Conservation (phyloP, 192 early-diverging fungal genomes). For the Backusella parvicylindrica region DNA sequence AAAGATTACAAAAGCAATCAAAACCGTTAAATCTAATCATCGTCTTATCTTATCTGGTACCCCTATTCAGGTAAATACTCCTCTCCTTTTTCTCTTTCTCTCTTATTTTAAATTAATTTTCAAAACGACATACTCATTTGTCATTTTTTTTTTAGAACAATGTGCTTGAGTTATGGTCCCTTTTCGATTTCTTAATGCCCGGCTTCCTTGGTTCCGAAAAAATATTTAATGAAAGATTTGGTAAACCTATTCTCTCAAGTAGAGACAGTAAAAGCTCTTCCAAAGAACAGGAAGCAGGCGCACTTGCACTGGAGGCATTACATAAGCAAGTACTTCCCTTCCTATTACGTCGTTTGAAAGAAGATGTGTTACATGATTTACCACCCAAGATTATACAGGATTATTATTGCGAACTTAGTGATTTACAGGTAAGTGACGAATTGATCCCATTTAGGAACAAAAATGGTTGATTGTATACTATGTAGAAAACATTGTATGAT, state of each 20-base stretch:
- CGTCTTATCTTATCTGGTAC: constrained; percentile 95
- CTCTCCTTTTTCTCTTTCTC: background rate
- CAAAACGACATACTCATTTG: background rate
- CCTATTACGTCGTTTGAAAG: constrained; percentile 92
- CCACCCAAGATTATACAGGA: constrained; percentile 99
- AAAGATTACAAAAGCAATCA: constrained; percentile 91
- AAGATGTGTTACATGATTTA: constrained; percentile 93
- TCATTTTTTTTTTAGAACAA: constrained; percentile 67
- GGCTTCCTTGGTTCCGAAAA: constrained; percentile 94
- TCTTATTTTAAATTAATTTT: background rate
- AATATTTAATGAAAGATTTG: constrained; percentile 92
- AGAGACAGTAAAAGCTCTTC: constrained; percentile 83
- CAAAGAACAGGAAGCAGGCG: constrained; percentile 65
- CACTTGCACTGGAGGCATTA: constrained; percentile 86
- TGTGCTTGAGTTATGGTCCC: constrained; percentile 94
- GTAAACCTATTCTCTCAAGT: constrained; percentile 88
- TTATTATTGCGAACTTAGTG: constrained; percentile 94
- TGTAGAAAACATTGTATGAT: constrained; percentile 80
- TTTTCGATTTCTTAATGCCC: constrained; percentile 99
- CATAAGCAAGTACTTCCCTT: constrained; percentile 98
- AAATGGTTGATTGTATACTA: background rate
- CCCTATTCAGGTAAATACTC: constrained; percentile 66
- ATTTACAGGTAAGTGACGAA: constrained; percentile 61
- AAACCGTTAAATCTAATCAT: constrained; percentile 81
- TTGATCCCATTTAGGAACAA: too few relatives aligned